Base-by-base conservation (phyloP, 2,329 filamentous ascomycete genomes). In the Cladophialophora carrionii region DNA sequence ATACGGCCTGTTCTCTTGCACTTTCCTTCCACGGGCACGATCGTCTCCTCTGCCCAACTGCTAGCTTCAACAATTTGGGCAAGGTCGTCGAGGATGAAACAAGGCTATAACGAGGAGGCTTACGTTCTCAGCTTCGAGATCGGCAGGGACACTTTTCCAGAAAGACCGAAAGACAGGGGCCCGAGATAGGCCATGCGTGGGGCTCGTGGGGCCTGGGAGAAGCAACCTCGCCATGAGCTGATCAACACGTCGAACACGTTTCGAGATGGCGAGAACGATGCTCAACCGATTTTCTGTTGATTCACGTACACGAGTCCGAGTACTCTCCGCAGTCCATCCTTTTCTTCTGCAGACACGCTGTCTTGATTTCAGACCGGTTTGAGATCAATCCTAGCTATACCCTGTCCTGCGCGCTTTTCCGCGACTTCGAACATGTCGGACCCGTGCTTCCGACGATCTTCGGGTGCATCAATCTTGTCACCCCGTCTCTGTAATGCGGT, bases 141-240 rank as follows among this genome's bases (percentile, higher is more conserved):
- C 57, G 57, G 46, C 57, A 60, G 57, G 57, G 46, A 34, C 48
- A 51, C 29, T 60, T 51, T 60, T 60, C 57, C 57, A 60, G 31
- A 60, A 37, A 20, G 24, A 20, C 32, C 31, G n/a, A 52, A 41
- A n/a, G 31, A 9, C 57, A 10, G 17, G 52, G 52, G 17, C 29
- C 20, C 26, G 48, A 29, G 26, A n/a, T 26, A 20, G 12, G 10
- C 26, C 48, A 14, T 12, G 22, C 22, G 26, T 52, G 48, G 26
- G 20, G 48, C 37, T 43, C 37, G 37, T 43, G 14, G 37, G 37
- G 17, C 37, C 37, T 43, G 17, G 37, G 17, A 43, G 37, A 43
- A 20, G 17, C 37, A 43, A 43, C 17, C n/a, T 12, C n/a, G 37
- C 17, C 37, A 41, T 41, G 37, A 43, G 37, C 8, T 8, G 37